These are phyloP conservation scores for Massarina eburnea DNA, from an alignment of 2,329 filamentous ascomycete genomes.

Conservation along the genomic window DNA sequence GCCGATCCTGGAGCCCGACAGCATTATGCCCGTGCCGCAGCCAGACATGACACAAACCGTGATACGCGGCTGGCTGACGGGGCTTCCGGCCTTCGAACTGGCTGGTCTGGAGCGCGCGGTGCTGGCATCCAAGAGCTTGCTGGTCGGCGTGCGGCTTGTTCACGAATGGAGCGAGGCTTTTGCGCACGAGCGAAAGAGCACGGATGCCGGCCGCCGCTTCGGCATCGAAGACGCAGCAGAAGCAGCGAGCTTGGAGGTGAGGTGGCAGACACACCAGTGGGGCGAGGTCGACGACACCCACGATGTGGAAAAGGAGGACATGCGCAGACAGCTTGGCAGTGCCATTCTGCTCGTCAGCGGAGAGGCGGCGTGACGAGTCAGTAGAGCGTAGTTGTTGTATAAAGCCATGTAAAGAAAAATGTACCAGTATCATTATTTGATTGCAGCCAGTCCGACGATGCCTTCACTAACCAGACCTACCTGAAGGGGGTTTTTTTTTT, in stretches of 20 bases:
- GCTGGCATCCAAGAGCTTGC: constrained; percentile 82
- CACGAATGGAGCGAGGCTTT: constrained; percentile 85
- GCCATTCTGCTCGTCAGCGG: constrained; percentile 74
- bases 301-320: constrained; percentile 90
- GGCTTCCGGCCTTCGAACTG: constrained; percentile 75
- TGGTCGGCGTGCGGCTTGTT: constrained; percentile 74
- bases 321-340: constrained; percentile 84
- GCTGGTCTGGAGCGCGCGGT: constrained; percentile 83
- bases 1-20: constrained; percentile 77
- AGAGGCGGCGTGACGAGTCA: constrained; percentile 10
- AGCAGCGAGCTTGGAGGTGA: constrained; percentile 79
- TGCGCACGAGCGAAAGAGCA: constrained; percentile 52
- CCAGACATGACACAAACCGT: constrained; percentile 73
- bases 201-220: constrained; percentile 51
- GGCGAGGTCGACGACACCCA: constrained; percentile 98
- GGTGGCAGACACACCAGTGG: constrained; percentile 89
- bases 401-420: not conserved
- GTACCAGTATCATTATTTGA: too few species aligned
- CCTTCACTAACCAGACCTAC: too few species aligned
- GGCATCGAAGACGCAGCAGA: constrained; percentile 80
- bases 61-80: constrained; percentile 74
- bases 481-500: too few species aligned
- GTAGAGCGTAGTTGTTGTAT: not conserved
- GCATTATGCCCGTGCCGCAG: constrained; percentile 76
- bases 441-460: too few species aligned